phyloP scores from a whole-genome alignment of 2,329 filamentous ascomycete species.

The Colletotrichum destructivum region DNA sequence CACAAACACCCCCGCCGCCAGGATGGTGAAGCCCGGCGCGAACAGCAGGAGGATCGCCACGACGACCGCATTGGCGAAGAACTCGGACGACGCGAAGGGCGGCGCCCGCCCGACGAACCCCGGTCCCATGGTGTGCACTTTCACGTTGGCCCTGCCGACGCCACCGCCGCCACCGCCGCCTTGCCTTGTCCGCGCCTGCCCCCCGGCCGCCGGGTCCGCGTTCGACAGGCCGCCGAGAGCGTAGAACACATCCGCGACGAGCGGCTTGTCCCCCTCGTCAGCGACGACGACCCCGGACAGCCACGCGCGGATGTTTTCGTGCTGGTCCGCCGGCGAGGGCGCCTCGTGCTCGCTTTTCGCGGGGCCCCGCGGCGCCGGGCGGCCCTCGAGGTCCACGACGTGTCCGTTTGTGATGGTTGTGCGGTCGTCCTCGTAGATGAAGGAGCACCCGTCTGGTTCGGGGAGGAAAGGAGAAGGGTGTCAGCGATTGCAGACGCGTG shows the following conservation, averaged over 20 bases:
- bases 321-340: not conserved
- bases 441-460: conserved; percentile 19
- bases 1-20: conserved; percentile 35
- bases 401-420: conserved; percentile 6
- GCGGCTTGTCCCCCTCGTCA: conserved; percentile 24
- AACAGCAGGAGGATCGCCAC: conserved; percentile 37
- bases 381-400: not conserved
- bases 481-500: not conserved
- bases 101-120: conserved; percentile 35
- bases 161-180: no score
- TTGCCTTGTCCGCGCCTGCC: not conserved
- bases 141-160: conserved; percentile 11
- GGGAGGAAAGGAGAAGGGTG: no score
- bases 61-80: conserved; percentile 28
- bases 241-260: conserved; percentile 25
- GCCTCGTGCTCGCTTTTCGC: not conserved
- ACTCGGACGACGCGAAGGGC: conserved; percentile 31
- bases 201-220: not conserved
- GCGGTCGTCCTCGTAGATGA: conserved; percentile 20
- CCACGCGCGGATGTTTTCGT: conserved; percentile 33
- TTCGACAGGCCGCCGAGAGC: conserved; percentile 4
- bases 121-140: conserved; percentile 30
- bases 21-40: conserved; percentile 35
- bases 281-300: conserved; percentile 20
- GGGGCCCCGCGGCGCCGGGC: not conserved